Evolutionary conservation across 1,284 basidiomycete species (phyloP).

Genomic region (Earliella scabrosa): DNA sequence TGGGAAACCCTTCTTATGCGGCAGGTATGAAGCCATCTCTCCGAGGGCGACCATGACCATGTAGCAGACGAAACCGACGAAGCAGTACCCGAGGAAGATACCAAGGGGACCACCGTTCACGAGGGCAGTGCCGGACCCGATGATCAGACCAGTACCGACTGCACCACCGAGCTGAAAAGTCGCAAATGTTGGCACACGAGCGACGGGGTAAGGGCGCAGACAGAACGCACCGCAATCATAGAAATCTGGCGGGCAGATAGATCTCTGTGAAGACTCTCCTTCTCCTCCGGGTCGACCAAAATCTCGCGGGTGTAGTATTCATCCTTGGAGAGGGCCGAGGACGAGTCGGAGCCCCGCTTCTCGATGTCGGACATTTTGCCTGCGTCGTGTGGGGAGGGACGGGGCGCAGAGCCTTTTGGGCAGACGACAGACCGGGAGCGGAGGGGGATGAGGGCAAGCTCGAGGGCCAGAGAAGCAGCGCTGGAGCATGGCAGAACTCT

Average conservation of each 20-base stretch:
- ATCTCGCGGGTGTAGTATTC: conserved; percentile 37
- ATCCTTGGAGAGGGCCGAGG: conserved; percentile 13
- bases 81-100: conserved; percentile 53
- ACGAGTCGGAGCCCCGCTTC: conserved; percentile 13
- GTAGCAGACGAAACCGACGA: conserved; percentile 61
- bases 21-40: conserved; percentile 44
- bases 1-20: conserved; percentile 46
- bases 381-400: not conserved
- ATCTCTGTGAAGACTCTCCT: conserved; percentile 58
- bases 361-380: conserved; percentile 24
- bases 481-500: not conserved
- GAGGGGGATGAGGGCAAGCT: not conserved
- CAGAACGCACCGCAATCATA: conserved; percentile 64
- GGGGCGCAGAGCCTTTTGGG: not conserved
- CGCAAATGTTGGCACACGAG: not conserved
- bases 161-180: conserved; percentile 56
- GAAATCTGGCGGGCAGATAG: conserved; percentile 72
- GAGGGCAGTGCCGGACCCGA: conserved; percentile 66
- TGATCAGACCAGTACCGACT: conserved; percentile 77
- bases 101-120: conserved; percentile 58
- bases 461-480: not conserved
- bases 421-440: not conserved
- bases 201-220: not conserved
- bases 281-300: conserved; percentile 45
- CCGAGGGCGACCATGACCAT: conserved; percentile 49